A percentile compares a stretch with the other conserved stretches of the same genome.
These are phyloP conservation scores for Fusarium annulatum DNA, from an alignment of 2,329 filamentous ascomycete genomes.

Conservation along the genomic window DNA sequence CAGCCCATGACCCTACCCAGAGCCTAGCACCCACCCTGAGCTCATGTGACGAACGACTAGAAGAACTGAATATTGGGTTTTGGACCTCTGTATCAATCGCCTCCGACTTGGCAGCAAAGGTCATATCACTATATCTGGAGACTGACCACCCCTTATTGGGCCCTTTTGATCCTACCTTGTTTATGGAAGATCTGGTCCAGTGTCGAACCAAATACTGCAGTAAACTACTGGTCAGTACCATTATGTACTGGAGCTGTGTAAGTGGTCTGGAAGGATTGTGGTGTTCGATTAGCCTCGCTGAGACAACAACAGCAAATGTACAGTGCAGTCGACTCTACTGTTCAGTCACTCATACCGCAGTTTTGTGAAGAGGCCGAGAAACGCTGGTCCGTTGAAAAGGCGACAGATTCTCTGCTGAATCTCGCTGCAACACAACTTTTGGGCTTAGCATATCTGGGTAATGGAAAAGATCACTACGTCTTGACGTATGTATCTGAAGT, in stretches of 20 bases:
- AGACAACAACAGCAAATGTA: slow-evolving; percentile 26
- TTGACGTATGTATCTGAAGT: slow-evolving; percentile 47
- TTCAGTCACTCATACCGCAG: background rate
- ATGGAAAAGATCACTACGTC: slow-evolving; percentile 51
- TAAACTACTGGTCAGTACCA: slow-evolving; percentile 3
- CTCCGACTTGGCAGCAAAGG: slow-evolving; percentile 46
- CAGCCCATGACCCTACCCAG: background rate
- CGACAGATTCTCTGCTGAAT: slow-evolving; percentile 32
- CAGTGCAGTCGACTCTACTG: background rate
- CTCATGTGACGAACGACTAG: slow-evolving; percentile 45
- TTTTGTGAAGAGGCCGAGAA: slow-evolving; percentile 25
- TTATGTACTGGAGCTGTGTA: slow-evolving; percentile 33
- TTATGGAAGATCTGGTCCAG: slow-evolving; percentile 50
- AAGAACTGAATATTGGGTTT: slow-evolving; percentile 44
- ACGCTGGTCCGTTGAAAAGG: slow-evolving; percentile 13
- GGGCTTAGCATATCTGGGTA: slow-evolving; percentile 49
- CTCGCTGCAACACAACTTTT: slow-evolving; percentile 50
- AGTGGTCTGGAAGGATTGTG: background rate
- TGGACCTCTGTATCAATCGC: slow-evolving; percentile 51
- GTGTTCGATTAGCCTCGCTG: background rate
- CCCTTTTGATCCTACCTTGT: slow-evolving; percentile 50
- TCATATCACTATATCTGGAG: slow-evolving; percentile 52
- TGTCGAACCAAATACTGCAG: slow-evolving; percentile 9
- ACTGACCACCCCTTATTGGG: slow-evolving; percentile 55
- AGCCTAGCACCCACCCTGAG: background rate